phyloP scores from a whole-genome alignment of 2,329 filamentous ascomycete genomes.

The Thielaviopsis musarum region DNA sequence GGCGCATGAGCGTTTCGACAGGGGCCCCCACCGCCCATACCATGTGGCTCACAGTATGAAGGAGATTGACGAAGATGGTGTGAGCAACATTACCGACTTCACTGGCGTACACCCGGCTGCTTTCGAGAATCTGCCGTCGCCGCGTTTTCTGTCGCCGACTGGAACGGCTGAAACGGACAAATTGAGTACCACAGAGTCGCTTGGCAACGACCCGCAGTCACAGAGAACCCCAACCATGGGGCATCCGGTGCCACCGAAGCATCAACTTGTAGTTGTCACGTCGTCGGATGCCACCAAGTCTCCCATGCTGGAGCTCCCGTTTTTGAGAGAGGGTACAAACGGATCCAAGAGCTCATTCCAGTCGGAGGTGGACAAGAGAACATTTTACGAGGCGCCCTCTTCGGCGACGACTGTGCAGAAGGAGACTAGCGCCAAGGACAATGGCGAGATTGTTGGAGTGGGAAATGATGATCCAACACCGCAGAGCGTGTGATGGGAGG shows the following conservation, averaged over 20 bases:
- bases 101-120: neutral
- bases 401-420: neutral
- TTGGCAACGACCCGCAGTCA: neutral
- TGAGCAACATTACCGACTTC: neutral
- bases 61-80: neutral
- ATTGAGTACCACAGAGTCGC: neutral
- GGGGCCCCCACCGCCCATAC: neutral
- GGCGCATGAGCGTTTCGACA: conserved; percentile 2
- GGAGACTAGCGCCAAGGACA: neutral
- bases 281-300: neutral
- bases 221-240: neutral
- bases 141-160: neutral
- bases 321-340: neutral
- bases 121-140: neutral
- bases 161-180: neutral
- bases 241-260: neutral
- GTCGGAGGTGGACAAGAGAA: neutral
- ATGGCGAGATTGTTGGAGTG: neutral
- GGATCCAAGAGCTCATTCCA: neutral
- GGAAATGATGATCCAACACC: neutral
- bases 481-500: no score
- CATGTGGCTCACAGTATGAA: conserved; percentile 4
- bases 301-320: neutral
- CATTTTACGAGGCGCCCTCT: neutral
- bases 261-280: neutral